Conservation (phyloP, 441 rosid genomes). For the Hura crepitans region DNA sequence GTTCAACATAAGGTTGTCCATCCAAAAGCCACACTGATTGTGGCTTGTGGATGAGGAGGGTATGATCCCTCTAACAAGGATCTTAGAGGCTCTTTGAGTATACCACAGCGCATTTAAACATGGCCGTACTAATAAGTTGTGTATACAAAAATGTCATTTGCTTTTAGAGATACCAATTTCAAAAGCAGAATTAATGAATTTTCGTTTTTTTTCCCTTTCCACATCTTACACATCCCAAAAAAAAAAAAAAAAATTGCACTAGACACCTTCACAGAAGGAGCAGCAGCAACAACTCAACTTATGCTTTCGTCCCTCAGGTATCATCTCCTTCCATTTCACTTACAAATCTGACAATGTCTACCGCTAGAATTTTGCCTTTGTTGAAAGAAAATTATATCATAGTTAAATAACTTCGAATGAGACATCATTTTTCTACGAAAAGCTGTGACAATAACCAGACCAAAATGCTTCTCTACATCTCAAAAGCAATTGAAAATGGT, state of each 20-base stretch:
- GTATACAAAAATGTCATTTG: not conserved
- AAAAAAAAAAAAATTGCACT: not conserved
- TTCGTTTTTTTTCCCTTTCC: not conserved
- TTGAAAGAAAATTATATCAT: slow-evolving; percentile 12
- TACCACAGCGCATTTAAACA: not conserved
- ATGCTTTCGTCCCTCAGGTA: slow-evolving; percentile 41
- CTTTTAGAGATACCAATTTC: not conserved
- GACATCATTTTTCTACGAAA: too few relatives aligned
- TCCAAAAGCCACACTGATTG: too few relatives aligned
- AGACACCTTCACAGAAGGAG: too few relatives aligned
- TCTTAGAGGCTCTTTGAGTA: not conserved
- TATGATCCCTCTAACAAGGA: too few relatives aligned
- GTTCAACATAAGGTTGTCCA: too few relatives aligned
- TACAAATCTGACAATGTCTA: slow-evolving; percentile 80
- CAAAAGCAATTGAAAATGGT: too few relatives aligned
- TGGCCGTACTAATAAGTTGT: not conserved
- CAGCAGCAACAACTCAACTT: slow-evolving; percentile 12
- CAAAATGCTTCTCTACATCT: too few relatives aligned
- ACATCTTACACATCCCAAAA: not conserved
- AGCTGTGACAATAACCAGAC: too few relatives aligned
- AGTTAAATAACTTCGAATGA: not conserved
- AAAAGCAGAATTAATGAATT: not conserved
- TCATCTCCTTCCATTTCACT: slow-evolving; percentile 54
- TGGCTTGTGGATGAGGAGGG: too few relatives aligned
- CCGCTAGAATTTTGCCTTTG: slow-evolving; percentile 87